Percentiles rank a stretch among this genome's conserved stretches.
phyloP scores from a whole-genome alignment of 768 basidiomycete genomes.

The Cytidiella melzeri region DNA sequence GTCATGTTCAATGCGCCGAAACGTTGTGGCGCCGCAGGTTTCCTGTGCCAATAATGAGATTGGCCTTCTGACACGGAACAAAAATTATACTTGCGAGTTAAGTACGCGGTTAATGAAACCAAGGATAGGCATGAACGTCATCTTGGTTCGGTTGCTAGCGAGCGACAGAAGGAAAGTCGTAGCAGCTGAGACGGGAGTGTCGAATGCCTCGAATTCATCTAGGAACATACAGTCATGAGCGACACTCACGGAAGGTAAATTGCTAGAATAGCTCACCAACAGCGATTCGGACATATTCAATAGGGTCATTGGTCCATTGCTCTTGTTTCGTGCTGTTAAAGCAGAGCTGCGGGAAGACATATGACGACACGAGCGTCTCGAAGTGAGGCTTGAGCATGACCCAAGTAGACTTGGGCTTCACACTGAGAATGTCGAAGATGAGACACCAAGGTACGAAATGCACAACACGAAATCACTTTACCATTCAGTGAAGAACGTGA shows the following conservation, averaged over 20 bases:
- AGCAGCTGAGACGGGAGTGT: conserved; percentile 71
- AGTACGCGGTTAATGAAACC: conserved; percentile 73
- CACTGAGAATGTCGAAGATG: conserved; percentile 47
- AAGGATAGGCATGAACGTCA: conserved; percentile 77
- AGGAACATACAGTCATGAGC: not conserved
- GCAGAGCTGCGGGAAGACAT: conserved; percentile 82
- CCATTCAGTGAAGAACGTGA: conserved; percentile 88
- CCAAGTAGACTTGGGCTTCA: conserved; percentile 95
- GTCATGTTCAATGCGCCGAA: conserved; percentile 87
- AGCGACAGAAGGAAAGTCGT: conserved; percentile 77
- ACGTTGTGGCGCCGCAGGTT: conserved; percentile 53
- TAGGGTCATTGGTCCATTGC: conserved; percentile 75
- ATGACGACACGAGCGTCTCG: conserved; percentile 67
- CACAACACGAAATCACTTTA: conserved; percentile 26
- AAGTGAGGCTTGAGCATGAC: conserved; percentile 80
- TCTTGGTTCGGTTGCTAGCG: conserved; percentile 72
- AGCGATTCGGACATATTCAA: conserved; percentile 73
- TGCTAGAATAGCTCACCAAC: conserved; percentile 45
- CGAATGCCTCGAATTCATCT: conserved; percentile 82
- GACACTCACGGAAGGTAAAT: not conserved
- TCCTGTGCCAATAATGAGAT: conserved; percentile 22
- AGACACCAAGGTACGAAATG: conserved; percentile 3
- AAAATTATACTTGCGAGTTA: conserved; percentile 41
- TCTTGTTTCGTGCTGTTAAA: conserved; percentile 64
- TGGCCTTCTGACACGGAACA: not conserved